phyloP scores from a whole-genome alignment of 176 grass and related monocot genomes.

The Aegilops tauschii region DNA sequence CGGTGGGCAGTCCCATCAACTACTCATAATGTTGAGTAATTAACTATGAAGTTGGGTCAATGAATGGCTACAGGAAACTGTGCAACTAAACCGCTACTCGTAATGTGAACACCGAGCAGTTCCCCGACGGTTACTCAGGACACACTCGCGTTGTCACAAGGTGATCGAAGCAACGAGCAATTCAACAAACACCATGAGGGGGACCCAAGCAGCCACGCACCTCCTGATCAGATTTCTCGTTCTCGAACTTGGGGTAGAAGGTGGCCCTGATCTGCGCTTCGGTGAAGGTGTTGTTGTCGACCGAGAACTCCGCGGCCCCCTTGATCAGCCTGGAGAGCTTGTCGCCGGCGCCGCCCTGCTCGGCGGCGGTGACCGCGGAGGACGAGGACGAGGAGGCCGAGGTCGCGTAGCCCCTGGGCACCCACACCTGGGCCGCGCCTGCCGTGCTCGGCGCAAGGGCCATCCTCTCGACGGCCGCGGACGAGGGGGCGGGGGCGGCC shows the following conservation, averaged over 20 bases:
- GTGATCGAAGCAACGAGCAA: neutral
- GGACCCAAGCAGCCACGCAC: constrained; percentile 3
- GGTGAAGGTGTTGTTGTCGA: constrained; percentile 63
- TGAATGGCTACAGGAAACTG: neutral
- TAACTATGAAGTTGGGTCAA: neutral
- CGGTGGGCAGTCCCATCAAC: neutral
- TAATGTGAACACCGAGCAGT: neutral
- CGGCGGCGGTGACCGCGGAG: neutral
- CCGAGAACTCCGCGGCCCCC: constrained; percentile 49
- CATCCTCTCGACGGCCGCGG: constrained; percentile 29
- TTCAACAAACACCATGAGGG: neutral
- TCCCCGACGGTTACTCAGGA: neutral
- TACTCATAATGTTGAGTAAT: neutral
- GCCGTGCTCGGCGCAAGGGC: constrained; percentile 8
- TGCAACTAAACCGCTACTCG: neutral
- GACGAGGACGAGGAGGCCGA: constrained; percentile 22
- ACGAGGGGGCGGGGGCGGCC: neutral
- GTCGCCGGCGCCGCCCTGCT: neutral
- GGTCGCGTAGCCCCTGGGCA: constrained; percentile 45
- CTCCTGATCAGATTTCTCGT: constrained; percentile 96
- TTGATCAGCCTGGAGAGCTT: constrained; percentile 58
- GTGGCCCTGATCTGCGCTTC: constrained; percentile 81
- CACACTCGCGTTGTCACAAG: neutral
- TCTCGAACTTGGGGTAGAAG: constrained; percentile 98
- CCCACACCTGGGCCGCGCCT: constrained; percentile 37